phyloP scores from a whole-genome alignment of 2,329 filamentous ascomycete species.

The Beauveria bassiana region DNA sequence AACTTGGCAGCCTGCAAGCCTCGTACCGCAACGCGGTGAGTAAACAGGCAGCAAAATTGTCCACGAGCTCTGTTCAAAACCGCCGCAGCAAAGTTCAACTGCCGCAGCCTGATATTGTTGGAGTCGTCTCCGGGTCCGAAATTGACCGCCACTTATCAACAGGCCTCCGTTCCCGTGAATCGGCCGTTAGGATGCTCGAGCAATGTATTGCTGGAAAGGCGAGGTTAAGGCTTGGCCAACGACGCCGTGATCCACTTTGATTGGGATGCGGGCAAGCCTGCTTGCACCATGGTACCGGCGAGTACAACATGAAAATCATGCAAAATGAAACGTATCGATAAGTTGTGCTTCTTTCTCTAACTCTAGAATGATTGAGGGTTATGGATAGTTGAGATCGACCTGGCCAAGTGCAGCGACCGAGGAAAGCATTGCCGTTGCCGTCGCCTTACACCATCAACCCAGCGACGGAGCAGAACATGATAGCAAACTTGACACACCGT shows the following conservation, averaged over 20 bases:
- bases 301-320: not conserved
- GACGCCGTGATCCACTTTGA: conserved; percentile 2
- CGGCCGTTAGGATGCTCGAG: not conserved
- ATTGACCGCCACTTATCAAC: not conserved
- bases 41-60: conserved; percentile 4
- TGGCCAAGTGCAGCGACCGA: too few species aligned
- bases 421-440: too few species aligned
- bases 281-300: not conserved
- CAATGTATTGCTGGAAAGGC: not conserved
- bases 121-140: not conserved
- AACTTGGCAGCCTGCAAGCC: not conserved
- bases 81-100: not conserved
- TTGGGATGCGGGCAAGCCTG: not conserved
- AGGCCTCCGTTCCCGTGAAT: not conserved
- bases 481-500: too few species aligned
- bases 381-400: too few species aligned
- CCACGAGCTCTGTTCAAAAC: not conserved
- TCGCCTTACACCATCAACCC: too few species aligned
- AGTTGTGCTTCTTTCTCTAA: not conserved
- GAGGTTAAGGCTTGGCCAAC: not conserved
- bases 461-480: too few species aligned
- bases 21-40: conserved; percentile 1
- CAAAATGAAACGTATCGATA: not conserved
- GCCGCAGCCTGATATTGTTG: not conserved
- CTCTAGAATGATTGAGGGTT: too few species aligned